A percentile compares a stretch with the other conserved stretches of the same genome.
Conservation (phyloP, 2,329 filamentous ascomycete genomes). For the Aspergillus thermomutatus region DNA sequence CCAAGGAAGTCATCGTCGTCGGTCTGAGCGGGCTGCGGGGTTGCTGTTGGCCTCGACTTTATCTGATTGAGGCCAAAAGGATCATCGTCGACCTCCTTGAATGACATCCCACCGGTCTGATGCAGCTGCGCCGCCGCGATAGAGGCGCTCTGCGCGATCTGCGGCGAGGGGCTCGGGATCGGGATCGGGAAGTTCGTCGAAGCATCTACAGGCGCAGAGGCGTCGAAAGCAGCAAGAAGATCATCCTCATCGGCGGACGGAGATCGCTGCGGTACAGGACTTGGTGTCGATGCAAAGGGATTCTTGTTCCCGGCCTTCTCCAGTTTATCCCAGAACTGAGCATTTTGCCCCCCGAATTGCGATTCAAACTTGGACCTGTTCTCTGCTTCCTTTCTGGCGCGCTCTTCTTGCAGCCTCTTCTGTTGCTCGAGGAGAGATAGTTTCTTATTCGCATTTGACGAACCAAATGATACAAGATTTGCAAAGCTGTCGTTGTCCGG, state of each 20-base stretch:
- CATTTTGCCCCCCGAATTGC: slow-evolving; percentile 67
- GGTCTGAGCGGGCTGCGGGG: slow-evolving; percentile 43
- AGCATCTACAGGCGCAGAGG: slow-evolving; percentile 56
- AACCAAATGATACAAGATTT: slow-evolving; percentile 61
- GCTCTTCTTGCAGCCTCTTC: slow-evolving; percentile 71
- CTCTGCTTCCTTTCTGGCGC: slow-evolving; percentile 70
- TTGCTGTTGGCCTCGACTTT: slow-evolving; percentile 50
- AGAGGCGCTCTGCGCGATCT: slow-evolving; percentile 12
- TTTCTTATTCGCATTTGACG: slow-evolving; percentile 55
- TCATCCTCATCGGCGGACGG: slow-evolving; percentile 56
- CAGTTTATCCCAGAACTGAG: slow-evolving; percentile 72
- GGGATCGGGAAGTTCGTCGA: slow-evolving; percentile 58
- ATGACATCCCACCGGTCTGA: slow-evolving; percentile 24
- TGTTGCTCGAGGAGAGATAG: slow-evolving; percentile 65
- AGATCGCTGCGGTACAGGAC: slow-evolving; percentile 45
- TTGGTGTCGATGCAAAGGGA: slow-evolving; percentile 34
- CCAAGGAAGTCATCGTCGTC: slow-evolving; percentile 64
- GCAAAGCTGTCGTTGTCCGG: slow-evolving; percentile 55
- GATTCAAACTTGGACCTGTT: slow-evolving; percentile 67
- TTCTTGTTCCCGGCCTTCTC: slow-evolving; percentile 53
- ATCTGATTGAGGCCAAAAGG: slow-evolving; percentile 77
- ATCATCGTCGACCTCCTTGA: slow-evolving; percentile 69
- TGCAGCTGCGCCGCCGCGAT: slow-evolving; percentile 11
- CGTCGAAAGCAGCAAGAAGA: slow-evolving; percentile 60
- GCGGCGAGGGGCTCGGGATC: slow-evolving; percentile 30